phyloP scores from a whole-genome alignment of 768 basidiomycete genomes.

The Boletales sp. region DNA sequence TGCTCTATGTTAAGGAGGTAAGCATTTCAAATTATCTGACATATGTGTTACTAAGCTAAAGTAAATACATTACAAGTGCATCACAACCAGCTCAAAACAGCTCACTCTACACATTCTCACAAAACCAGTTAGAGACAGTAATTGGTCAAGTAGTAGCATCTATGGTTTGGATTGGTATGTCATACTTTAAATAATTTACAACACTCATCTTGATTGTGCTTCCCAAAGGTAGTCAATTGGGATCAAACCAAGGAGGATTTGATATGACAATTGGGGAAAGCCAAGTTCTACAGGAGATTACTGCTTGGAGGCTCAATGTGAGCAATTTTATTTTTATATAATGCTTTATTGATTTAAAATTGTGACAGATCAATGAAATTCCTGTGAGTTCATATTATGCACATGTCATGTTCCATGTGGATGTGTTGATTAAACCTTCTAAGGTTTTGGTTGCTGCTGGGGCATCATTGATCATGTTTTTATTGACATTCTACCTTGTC shows the following conservation, averaged over 20 bases:
- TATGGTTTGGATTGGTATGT: conserved; percentile 9
- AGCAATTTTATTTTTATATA: background rate
- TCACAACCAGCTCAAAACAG: background rate
- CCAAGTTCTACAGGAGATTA: conserved; percentile 5
- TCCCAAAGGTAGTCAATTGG: conserved; percentile 9
- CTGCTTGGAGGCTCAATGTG: conserved; percentile 13
- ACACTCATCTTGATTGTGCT: too few relatives aligned
- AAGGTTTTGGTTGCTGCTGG: conserved; percentile 5
- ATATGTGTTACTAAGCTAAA: too few relatives aligned
- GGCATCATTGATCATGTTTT: conserved; percentile 6
- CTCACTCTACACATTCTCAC: background rate
- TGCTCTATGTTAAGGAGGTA: background rate
- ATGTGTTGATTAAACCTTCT: background rate
- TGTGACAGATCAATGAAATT: conserved; percentile 10
- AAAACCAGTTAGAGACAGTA: background rate
- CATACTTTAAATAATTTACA: too few relatives aligned
- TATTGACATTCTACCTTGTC: background rate
- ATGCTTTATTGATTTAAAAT: background rate
- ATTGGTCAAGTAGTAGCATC: conserved; percentile 4
- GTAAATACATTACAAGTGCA: background rate
- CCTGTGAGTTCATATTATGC: conserved; percentile 5
- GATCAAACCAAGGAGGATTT: conserved; percentile 6
- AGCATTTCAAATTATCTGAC: background rate
- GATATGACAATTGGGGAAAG: background rate
- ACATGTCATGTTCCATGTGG: too few relatives aligned